phyloP scores from a whole-genome alignment of 352 stramenopile genomes.

The Peronospora destructor region DNA sequence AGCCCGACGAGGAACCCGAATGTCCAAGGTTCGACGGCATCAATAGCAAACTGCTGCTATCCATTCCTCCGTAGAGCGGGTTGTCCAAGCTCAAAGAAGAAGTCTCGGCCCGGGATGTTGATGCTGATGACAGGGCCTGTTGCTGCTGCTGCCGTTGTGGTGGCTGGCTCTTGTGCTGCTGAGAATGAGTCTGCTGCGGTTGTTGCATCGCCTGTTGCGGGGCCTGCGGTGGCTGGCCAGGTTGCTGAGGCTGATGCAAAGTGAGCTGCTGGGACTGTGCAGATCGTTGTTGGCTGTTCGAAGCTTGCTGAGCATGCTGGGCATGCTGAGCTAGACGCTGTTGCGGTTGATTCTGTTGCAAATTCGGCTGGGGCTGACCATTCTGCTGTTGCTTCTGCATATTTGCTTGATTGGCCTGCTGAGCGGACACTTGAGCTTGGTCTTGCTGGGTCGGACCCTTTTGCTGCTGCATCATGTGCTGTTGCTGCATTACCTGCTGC shows the following conservation, averaged over 20 bases:
- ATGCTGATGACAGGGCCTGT: conserved; percentile 8
- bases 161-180: conserved; percentile 18
- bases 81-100: conserved; percentile 53
- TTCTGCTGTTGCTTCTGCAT: conserved; percentile 24
- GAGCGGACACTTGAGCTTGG: conserved; percentile 13
- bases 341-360: conserved; percentile 25
- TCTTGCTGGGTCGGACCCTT: conserved; percentile 14
- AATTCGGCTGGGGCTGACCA: conserved; percentile 1
- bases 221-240: conserved; percentile 1
- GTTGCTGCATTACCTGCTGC: conserved; percentile 43
- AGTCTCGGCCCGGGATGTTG: conserved; percentile 33
- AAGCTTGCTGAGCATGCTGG: conserved; percentile 25
- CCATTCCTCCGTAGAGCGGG: conserved; percentile 52
- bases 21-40: conserved; percentile 47
- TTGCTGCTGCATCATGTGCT: conserved; percentile 40
- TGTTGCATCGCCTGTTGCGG: conserved; percentile 20
- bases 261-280: conserved; percentile 20
- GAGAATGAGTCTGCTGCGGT: conserved; percentile 12
- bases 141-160: conserved; percentile 12
- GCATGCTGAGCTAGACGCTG: conserved; percentile 29
- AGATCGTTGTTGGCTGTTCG: conserved; percentile 13
- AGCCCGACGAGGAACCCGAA: conserved; percentile 30
- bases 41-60: conserved; percentile 42
- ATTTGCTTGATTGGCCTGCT: conserved; percentile 27
- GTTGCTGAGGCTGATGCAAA: conserved; percentile 21